These are phyloP conservation scores for Plasmopara muralis DNA, from an alignment of 352 stramenopile genomes.

Conservation along the genomic window DNA sequence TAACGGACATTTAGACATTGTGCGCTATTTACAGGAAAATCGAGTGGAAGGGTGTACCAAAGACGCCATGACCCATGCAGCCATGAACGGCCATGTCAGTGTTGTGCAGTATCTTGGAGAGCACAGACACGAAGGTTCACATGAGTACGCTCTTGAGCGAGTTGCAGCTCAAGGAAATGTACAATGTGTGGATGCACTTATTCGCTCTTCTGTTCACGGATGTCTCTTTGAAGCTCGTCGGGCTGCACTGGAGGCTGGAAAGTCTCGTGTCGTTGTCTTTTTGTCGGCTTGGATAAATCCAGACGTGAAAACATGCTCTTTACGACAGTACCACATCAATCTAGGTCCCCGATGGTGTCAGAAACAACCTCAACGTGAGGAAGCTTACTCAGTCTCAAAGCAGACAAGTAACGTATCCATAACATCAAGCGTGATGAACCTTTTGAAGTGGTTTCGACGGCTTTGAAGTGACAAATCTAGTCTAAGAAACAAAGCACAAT, in stretches of 20 bases:
- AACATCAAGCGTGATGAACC: slow-evolving; percentile 12
- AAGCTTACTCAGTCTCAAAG: background rate
- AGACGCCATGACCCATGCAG: slow-evolving; percentile 30
- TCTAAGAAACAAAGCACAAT: no score
- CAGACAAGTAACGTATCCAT: background rate
- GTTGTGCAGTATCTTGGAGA: slow-evolving; percentile 32
- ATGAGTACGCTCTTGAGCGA: slow-evolving; percentile 25
- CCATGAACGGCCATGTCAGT: slow-evolving; percentile 21
- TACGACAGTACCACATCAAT: slow-evolving; percentile 13
- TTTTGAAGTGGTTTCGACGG: slow-evolving; percentile 15
- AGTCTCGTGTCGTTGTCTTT: slow-evolving; percentile 17
- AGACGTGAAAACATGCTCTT: slow-evolving; percentile 22
- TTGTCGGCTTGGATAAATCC: slow-evolving; percentile 29
- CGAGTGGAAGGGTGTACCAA: slow-evolving; percentile 31
- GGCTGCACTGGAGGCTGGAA: slow-evolving; percentile 22
- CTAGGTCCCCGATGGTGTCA: slow-evolving; percentile 24
- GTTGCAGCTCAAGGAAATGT: slow-evolving; percentile 18
- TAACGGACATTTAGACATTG: slow-evolving; percentile 23
- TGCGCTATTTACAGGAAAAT: slow-evolving; percentile 28
- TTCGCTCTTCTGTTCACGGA: slow-evolving; percentile 25
- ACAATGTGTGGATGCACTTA: slow-evolving; percentile 24
- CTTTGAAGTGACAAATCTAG: slow-evolving; percentile 4
- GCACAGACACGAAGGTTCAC: slow-evolving; percentile 25
- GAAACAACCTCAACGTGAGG: slow-evolving; percentile 7
- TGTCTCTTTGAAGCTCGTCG: slow-evolving; percentile 32